Conservation (phyloP, 129 eudicot species). For the Centaurea solstitialis region DNA sequence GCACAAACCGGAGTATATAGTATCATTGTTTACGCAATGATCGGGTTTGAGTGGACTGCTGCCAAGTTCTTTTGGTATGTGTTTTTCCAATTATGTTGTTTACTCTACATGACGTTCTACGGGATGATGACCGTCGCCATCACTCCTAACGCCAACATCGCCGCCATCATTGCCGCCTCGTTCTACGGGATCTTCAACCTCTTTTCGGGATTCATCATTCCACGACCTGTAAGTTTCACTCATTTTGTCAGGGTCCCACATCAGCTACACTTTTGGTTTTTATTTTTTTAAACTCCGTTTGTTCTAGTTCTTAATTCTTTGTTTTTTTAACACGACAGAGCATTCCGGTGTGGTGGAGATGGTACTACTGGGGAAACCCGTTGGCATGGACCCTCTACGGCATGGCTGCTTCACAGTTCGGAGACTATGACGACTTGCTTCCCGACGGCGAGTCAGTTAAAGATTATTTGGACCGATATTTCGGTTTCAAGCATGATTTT, state of each 20-base stretch:
- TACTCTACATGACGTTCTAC: conserved; percentile 47
- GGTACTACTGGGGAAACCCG: conserved; percentile 51
- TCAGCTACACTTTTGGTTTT: not conserved
- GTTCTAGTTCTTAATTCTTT: not conserved
- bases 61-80: conserved; percentile 45
- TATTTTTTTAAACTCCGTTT: not conserved
- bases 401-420: conserved; percentile 47
- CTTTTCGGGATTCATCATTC: conserved; percentile 47
- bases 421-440: conserved; percentile 21
- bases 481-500: conserved; percentile 33
- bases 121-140: conserved; percentile 58
- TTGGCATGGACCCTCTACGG: conserved; percentile 55
- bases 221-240: conserved; percentile 44
- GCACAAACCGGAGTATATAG: conserved; percentile 33
- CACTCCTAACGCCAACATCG: conserved; percentile 47
- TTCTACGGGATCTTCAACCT: conserved; percentile 41
- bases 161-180: conserved; percentile 42
- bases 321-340: conserved; percentile 18
- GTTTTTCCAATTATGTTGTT: conserved; percentile 40
- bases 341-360: conserved; percentile 56
- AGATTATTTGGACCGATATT: conserved; percentile 30
- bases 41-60: conserved; percentile 50
- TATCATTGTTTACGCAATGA: conserved; percentile 51
- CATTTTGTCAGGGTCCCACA: not conserved
- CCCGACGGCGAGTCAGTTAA: conserved; percentile 8